Base-by-base conservation (phyloP, 305 asterid species). In the Caryopteris hybrid region DNA sequence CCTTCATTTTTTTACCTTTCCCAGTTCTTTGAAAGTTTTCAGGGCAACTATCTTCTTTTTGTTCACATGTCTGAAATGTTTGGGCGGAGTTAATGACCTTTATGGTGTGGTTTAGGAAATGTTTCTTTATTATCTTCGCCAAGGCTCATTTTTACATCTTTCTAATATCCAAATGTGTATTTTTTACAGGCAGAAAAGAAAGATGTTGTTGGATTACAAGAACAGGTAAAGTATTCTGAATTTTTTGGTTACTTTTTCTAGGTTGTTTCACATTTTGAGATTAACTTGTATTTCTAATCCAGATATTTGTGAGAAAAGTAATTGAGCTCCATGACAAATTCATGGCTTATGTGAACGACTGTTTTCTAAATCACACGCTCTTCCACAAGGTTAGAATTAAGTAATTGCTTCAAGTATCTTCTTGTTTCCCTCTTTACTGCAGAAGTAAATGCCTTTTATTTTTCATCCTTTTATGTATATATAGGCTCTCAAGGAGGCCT, bases 401-500 rank as follows among this genome's bases (percentile, higher is more conserved):
- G 27, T 18, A 61, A 62, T 25, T 63, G 16, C 54, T 51, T 21
- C 39, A 47, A 75, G 25, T 42, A 71, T 64, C 21, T 63, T 13
- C 69, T 47, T 27, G 13, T 20, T 4, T 60, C 25, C 20, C 29
- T 61, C 21, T 29, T 14, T 61, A 5, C 57, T 18, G 25, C 27
- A 31, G 42, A 25, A 25, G 42, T 43, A 36, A 61, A 4, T 67
- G 61, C 64, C 18, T 61, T 46, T 63, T 21, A 27, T n/a, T 43
- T 74, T 56, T 69, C n/a, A 36, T 21, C 27, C 38, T 25, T 9
- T 69, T 45, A 47, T 57, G 41, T 69, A 22, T 56, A 22, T 29
- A 18, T 57, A 93, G 99, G 97, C 97, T 73, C 95, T 94, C 56
- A 87, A 94, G 74, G 97, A 94, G 81, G 97, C 99, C 58, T 91